Conservation (phyloP, 2,329 filamentous ascomycete genomes). For the Gyromitra esculenta region DNA sequence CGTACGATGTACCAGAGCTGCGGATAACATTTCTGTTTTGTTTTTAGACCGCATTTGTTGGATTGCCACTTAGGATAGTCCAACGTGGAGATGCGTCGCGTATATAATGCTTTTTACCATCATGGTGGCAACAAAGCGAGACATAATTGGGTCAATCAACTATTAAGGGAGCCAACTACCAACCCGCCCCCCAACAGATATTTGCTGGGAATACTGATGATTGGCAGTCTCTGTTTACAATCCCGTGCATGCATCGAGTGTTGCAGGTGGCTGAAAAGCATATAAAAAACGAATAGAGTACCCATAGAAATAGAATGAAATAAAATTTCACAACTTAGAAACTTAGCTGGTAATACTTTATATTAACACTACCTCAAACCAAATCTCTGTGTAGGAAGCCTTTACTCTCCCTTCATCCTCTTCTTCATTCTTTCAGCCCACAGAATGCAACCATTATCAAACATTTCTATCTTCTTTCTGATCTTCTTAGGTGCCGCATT, state of each 20-base stretch:
- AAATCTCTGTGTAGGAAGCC: slow-evolving; percentile 14
- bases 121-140: not conserved
- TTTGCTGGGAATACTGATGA: slow-evolving; percentile 11
- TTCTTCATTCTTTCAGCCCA: not conserved
- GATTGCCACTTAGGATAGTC: not conserved
- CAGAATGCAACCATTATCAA: slow-evolving; percentile 30
- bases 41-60: slow-evolving; percentile 11
- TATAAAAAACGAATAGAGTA: slow-evolving; percentile 15
- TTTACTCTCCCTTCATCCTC: not conserved
- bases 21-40: not conserved
- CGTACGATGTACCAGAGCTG: not conserved
- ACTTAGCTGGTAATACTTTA: not conserved
- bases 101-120: not conserved
- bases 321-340: not conserved
- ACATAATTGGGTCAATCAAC: slow-evolving; percentile 16
- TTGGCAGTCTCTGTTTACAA: not conserved
- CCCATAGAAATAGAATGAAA: slow-evolving; percentile 5
- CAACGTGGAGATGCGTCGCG: slow-evolving; percentile 14
- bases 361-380: not conserved
- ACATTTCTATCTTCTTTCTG: slow-evolving; percentile 23
- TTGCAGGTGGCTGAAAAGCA: slow-evolving; percentile 12
- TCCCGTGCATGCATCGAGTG: slow-evolving; percentile 11
- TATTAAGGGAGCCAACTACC: slow-evolving; percentile 1
- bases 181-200: slow-evolving; percentile 20
- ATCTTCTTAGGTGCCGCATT: slow-evolving; percentile 21